A percentile compares a stretch with the other conserved stretches of the same genome.
Conservation (phyloP, 306 rosid genomes). For the Vigna unguiculata region DNA sequence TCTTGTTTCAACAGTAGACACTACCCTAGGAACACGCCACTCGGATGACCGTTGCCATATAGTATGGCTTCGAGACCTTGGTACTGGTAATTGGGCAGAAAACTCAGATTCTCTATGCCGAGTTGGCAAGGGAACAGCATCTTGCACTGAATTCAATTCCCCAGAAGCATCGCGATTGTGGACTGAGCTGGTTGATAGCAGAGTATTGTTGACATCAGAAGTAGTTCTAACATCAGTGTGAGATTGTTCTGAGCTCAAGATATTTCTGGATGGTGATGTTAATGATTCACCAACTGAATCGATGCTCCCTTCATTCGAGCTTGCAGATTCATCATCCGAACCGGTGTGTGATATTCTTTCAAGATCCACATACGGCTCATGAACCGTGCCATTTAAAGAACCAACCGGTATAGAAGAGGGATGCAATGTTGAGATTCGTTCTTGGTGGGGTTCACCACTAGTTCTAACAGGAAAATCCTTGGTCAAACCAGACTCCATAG, state of each 20-base stretch:
- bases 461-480: constrained; percentile 41
- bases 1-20: constrained; percentile 54
- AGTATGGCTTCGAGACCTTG: constrained; percentile 53
- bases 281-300: constrained; percentile 54
- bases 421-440: constrained; percentile 58
- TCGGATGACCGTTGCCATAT: constrained; percentile 56
- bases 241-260: constrained; percentile 46
- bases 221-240: constrained; percentile 55
- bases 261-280: constrained; percentile 54
- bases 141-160: constrained; percentile 59
- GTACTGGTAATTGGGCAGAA: constrained; percentile 43
- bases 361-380: constrained; percentile 54
- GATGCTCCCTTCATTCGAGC: constrained; percentile 53
- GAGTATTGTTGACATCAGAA: constrained; percentile 50
- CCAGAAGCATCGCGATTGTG: constrained; percentile 58
- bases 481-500: constrained; percentile 51
- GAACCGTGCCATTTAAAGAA: constrained; percentile 48
- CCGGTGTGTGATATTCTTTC: constrained; percentile 51
- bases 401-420: constrained; percentile 59
- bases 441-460: constrained; percentile 45
- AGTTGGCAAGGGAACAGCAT: constrained; percentile 39
- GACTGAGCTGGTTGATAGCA: constrained; percentile 49
- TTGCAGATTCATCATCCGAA: constrained; percentile 60
- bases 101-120: constrained; percentile 55
- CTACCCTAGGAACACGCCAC: constrained; percentile 56